These are phyloP conservation scores for Cyclaneusma minus DNA, from an alignment of 2,329 filamentous ascomycete genomes.

Conservation along the genomic window DNA sequence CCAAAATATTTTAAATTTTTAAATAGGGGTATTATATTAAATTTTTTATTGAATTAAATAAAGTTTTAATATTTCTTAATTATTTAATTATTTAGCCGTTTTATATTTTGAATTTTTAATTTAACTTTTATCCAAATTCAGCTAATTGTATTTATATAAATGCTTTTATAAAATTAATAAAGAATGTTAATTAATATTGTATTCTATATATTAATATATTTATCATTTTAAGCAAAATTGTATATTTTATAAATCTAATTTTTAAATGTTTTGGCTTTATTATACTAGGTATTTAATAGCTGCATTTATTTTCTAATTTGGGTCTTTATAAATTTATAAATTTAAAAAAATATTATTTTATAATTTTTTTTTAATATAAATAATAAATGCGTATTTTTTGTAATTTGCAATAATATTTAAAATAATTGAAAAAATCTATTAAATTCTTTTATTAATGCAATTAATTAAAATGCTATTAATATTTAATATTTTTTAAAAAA, in stretches of 20 bases:
- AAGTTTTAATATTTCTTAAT: not conserved
- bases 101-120: not conserved
- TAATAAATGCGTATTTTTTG: slow-evolving; percentile 1
- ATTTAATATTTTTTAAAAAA: not conserved
- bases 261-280: not conserved
- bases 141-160: not conserved
- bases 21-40: not conserved
- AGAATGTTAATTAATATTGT: slow-evolving; percentile 1
- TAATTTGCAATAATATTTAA: slow-evolving; percentile 1
- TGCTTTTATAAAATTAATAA: slow-evolving; percentile 1
- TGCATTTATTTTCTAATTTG: not conserved
- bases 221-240: not conserved
- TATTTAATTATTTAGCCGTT: not conserved
- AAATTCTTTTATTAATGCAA: not conserved
- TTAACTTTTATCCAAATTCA: not conserved
- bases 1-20: slow-evolving; percentile 1
- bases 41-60: slow-evolving; percentile 1
- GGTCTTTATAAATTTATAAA: not conserved
- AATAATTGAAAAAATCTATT: not conserved
- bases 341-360: not conserved
- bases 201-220: slow-evolving; percentile 1
- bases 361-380: not conserved
- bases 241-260: slow-evolving; percentile 1
- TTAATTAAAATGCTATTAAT: slow-evolving; percentile 1
- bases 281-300: no score